These are phyloP conservation scores for Purshia tridentata DNA, from an alignment of 306 rosid species.

Conservation along the genomic window DNA sequence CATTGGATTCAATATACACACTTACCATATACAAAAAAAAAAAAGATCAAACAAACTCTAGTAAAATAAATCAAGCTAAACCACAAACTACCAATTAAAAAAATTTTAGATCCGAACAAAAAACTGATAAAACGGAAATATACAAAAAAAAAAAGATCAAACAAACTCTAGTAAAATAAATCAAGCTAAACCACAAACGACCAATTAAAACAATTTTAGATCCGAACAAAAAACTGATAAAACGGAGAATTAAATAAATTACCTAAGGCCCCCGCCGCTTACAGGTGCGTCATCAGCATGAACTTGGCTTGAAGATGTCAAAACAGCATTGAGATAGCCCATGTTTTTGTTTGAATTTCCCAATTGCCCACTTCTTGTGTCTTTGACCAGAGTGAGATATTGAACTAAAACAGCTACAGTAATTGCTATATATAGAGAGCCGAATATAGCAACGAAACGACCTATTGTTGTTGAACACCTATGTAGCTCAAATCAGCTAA, in stretches of 20 bases:
- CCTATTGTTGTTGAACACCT: slow-evolving; percentile 38
- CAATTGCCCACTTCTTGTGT: slow-evolving; percentile 36
- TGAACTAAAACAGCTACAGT: slow-evolving; percentile 30
- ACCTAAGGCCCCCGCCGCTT: slow-evolving; percentile 95
- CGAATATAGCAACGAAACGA: slow-evolving; percentile 5
- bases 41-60: neutral
- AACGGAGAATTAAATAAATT: neutral
- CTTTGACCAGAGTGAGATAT: slow-evolving; percentile 37
- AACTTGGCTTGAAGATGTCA: slow-evolving; percentile 70
- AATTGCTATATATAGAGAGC: slow-evolving; percentile 25
- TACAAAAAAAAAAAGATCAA: neutral
- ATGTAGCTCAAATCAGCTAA: slow-evolving; percentile 35
- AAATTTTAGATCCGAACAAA: slow-evolving; percentile 29
- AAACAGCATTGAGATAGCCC: slow-evolving; percentile 84
- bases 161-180: slow-evolving; percentile 1
- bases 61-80: slow-evolving; percentile 5
- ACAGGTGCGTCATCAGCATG: slow-evolving; percentile 69
- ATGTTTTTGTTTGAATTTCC: slow-evolving; percentile 51
- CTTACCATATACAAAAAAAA: neutral
- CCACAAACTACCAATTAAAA: slow-evolving; percentile 12
- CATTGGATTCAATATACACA: neutral
- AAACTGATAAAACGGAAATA: neutral
- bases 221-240: slow-evolving; percentile 21
- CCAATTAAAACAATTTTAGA: slow-evolving; percentile 18
- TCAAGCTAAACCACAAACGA: slow-evolving; percentile 9